Percentiles rank a stretch among this genome's conserved stretches.
Conservation (phyloP, 108 stramenopile genomes). For the Pseudonitzschia pungens region DNA sequence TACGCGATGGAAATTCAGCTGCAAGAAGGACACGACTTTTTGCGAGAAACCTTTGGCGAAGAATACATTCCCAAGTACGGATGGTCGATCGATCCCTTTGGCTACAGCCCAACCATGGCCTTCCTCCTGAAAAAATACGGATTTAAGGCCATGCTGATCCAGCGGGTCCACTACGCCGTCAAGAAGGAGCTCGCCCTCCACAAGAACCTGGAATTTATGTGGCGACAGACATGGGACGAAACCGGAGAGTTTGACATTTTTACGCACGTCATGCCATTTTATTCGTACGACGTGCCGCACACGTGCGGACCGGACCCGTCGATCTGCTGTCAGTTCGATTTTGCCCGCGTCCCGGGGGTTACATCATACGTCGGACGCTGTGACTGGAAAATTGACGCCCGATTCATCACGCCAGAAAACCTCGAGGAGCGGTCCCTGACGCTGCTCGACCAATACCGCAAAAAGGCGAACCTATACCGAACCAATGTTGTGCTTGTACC, state of each 20-base stretch:
- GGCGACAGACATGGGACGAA: slow-evolving; percentile 66
- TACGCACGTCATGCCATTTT: slow-evolving; percentile 67
- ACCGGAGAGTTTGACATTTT: slow-evolving; percentile 62
- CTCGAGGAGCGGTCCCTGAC: slow-evolving; percentile 43
- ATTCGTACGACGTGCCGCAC: slow-evolving; percentile 64
- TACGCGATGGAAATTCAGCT: slow-evolving; percentile 72
- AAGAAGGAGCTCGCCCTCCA: slow-evolving; percentile 62
- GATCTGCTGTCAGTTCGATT: slow-evolving; percentile 66
- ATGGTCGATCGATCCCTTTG: slow-evolving; percentile 73
- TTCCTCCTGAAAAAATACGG: slow-evolving; percentile 50
- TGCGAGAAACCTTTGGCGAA: slow-evolving; percentile 45
- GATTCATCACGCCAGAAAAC: slow-evolving; percentile 34
- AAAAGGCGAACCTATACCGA: slow-evolving; percentile 60
- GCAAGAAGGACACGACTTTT: slow-evolving; percentile 67
- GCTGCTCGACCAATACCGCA: slow-evolving; percentile 60
- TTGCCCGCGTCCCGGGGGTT: slow-evolving; percentile 33
- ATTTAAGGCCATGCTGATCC: slow-evolving; percentile 62
- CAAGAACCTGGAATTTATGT: slow-evolving; percentile 60
- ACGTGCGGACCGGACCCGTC: slow-evolving; percentile 67
- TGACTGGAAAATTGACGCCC: slow-evolving; percentile 48
- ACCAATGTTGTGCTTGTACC: slow-evolving; percentile 52
- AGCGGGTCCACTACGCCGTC: slow-evolving; percentile 68
- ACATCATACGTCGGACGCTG: slow-evolving; percentile 18
- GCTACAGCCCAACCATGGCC: slow-evolving; percentile 64
- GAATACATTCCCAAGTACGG: slow-evolving; percentile 59